A percentile compares a stretch with the other conserved stretches of the same genome.
These are phyloP conservation scores for Diaporthe caulivora DNA, from an alignment of 2,329 filamentous ascomycete genomes.

Conservation along the genomic window DNA sequence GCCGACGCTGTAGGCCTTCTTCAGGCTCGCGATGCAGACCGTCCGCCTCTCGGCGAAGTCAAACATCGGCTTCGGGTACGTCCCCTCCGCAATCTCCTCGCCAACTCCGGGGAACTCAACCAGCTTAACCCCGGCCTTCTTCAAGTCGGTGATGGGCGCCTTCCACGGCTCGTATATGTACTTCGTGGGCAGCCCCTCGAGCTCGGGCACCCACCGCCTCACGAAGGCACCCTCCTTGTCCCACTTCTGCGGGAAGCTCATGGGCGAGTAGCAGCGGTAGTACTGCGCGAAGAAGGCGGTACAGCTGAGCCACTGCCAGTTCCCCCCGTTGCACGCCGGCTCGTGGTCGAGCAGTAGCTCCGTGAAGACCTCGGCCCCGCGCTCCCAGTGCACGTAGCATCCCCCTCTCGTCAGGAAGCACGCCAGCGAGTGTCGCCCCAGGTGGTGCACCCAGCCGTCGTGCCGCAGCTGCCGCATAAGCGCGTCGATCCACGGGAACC, in stretches of 20 bases:
- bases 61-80: conserved; percentile 83
- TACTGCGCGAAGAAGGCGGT: conserved; percentile 82
- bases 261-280: conserved; percentile 76
- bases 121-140: conserved; percentile 61
- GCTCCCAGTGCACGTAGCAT: conserved; percentile 84
- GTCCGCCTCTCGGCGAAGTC: conserved; percentile 75
- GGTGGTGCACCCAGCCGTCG: conserved; percentile 85
- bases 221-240: conserved; percentile 77
- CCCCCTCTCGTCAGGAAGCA: conserved; percentile 85
- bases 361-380: conserved; percentile 82
- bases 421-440: conserved; percentile 81
- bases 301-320: conserved; percentile 84
- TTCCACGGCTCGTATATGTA: conserved; percentile 87
- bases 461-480: conserved; percentile 79
- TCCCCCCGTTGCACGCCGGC: conserved; percentile 78
- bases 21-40: conserved; percentile 76
- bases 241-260: conserved; percentile 82
- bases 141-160: conserved; percentile 76
- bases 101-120: conserved; percentile 64
- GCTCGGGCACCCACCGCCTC: conserved; percentile 75
- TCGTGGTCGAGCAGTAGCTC: conserved; percentile 83
- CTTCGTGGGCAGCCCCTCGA: conserved; percentile 71
- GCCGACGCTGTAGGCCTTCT: conserved; percentile 75
- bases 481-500: conserved; percentile 85
- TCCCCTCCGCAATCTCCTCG: conserved; percentile 54